Evolutionary conservation across 129 eudicot species (phyloP).

Genomic region (Cynara cardunculus): DNA sequence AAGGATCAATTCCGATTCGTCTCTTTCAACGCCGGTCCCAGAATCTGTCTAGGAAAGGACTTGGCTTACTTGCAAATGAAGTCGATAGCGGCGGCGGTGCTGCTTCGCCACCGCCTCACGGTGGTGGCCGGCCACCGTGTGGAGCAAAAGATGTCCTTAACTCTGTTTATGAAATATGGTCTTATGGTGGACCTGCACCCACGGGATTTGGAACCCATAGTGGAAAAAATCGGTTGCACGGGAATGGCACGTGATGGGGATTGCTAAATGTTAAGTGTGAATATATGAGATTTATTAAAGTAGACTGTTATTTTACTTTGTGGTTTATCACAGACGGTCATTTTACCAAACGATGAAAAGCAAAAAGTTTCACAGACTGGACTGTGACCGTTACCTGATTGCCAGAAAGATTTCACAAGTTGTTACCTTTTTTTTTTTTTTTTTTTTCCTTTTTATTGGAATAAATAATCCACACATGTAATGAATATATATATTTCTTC

Average conservation of each 20-base stretch:
- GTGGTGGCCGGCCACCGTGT: slow-evolving; percentile 66
- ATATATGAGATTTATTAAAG: slow-evolving; percentile 2
- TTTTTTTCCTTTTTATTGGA: neutral
- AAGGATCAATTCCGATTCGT: slow-evolving; percentile 61
- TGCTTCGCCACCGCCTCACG: slow-evolving; percentile 64
- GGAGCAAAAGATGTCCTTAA: slow-evolving; percentile 77
- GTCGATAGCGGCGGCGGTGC: slow-evolving; percentile 64
- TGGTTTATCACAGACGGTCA: slow-evolving; percentile 24
- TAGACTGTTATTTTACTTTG: slow-evolving; percentile 1
- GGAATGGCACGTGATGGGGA: slow-evolving; percentile 18
- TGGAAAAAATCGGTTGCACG: slow-evolving; percentile 31
- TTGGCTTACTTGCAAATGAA: slow-evolving; percentile 82
- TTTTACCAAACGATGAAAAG: slow-evolving; percentile 19
- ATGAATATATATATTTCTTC: neutral
- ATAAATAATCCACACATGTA: slow-evolving; percentile 28
- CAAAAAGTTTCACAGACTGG: neutral
- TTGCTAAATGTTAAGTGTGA: neutral
- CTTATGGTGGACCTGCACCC: slow-evolving; percentile 55
- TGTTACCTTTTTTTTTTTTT: neutral
- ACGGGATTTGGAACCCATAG: slow-evolving; percentile 48
- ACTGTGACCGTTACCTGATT: slow-evolving; percentile 22
- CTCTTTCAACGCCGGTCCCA: slow-evolving; percentile 67
- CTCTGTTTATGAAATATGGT: slow-evolving; percentile 69
- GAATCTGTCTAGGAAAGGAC: slow-evolving; percentile 72
- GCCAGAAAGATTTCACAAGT: slow-evolving; percentile 24